Evolutionary conservation across 441 rosid genomes (phyloP), one percentile per base, ranked within the genome.

Genomic region (Codiaeum variegatum): DNA sequence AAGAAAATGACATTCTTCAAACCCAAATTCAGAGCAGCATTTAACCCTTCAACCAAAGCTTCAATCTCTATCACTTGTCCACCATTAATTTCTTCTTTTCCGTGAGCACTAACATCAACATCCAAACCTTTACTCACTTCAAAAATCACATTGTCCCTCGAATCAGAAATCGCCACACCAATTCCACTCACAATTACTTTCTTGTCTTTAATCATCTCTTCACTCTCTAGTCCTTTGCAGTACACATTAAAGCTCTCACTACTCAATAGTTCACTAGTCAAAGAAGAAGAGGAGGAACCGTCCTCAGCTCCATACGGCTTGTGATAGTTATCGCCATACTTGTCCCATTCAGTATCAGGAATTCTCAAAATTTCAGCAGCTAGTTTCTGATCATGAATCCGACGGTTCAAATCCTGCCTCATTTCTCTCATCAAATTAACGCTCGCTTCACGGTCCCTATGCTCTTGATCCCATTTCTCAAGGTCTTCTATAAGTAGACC

Each of bases 301-400:
- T 1, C 46, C 5, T 7, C 1, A 16, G 12, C 46, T 13, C 81
- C 73, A 70, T 73, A 88, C 19, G 95, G 94, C 62, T 77, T 85
- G 38, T 85, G 73, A 76, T 72, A 85, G 19, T 75, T 8, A 56
- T 84, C 91, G 3, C 93, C 95, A 62, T 75, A 31, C 32, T 82
- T 67, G 2, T 26, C 62, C 95, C 95, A 91, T n/a, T 86, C 91
- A 6, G 62, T 79, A 5, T 89, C 88, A 4, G 88, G 83, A 9
- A 85, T 66, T 6, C 23, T 59, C 13, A 77, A 24, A 34, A 86
- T 77, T 72, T 88, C 89, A 29, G 66, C 44, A 26, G 89, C 89
- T 29, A 93, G 78, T 51, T 77, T 80, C 81, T 87, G 92, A 72
- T 93, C 97, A 59, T 89, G 88, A 56, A 89, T 75, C 74, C 86